phyloP scores from a whole-genome alignment of 495 filamentous ascomycete genomes.

The Cercophora samala region DNA sequence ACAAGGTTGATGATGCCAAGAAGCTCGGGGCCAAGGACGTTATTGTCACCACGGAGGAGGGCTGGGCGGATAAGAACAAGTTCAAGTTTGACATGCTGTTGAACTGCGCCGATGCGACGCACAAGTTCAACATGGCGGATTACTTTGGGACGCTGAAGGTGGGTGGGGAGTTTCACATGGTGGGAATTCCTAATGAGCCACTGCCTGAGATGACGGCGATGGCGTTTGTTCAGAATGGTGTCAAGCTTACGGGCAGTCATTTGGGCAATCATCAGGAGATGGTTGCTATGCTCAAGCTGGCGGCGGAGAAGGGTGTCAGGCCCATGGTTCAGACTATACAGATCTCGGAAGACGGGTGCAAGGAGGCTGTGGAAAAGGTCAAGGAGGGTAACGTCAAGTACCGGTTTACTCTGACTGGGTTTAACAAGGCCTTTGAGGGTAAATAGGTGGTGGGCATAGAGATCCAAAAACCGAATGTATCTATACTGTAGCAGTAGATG shows the following conservation, averaged over 20 bases:
- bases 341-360: slow-evolving; percentile 66
- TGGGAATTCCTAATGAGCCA: slow-evolving; percentile 67
- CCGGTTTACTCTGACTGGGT: slow-evolving; percentile 51
- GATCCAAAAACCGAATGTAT: background rate
- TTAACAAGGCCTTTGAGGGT: slow-evolving; percentile 44
- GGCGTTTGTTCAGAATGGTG: slow-evolving; percentile 60
- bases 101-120: slow-evolving; percentile 66
- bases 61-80: slow-evolving; percentile 54
- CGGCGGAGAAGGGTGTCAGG: slow-evolving; percentile 69
- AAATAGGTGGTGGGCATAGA: slow-evolving; percentile 9
- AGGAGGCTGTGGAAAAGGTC: slow-evolving; percentile 66
- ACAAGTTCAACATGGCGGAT: slow-evolving; percentile 59
- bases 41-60: slow-evolving; percentile 61
- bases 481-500: background rate
- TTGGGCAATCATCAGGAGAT: slow-evolving; percentile 71
- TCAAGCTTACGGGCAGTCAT: slow-evolving; percentile 64
- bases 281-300: slow-evolving; percentile 69
- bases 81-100: slow-evolving; percentile 73
- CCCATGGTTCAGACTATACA: slow-evolving; percentile 67
- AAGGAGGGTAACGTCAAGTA: slow-evolving; percentile 59
- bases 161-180: slow-evolving; percentile 69
- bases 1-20: slow-evolving; percentile 59
- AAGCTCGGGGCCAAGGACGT: slow-evolving; percentile 61
- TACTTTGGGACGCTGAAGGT: slow-evolving; percentile 69
- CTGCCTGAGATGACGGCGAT: slow-evolving; percentile 59